These are phyloP conservation scores for Pseudozyma sp. DNA, from an alignment of 1,284 basidiomycete species.

Conservation along the genomic window DNA sequence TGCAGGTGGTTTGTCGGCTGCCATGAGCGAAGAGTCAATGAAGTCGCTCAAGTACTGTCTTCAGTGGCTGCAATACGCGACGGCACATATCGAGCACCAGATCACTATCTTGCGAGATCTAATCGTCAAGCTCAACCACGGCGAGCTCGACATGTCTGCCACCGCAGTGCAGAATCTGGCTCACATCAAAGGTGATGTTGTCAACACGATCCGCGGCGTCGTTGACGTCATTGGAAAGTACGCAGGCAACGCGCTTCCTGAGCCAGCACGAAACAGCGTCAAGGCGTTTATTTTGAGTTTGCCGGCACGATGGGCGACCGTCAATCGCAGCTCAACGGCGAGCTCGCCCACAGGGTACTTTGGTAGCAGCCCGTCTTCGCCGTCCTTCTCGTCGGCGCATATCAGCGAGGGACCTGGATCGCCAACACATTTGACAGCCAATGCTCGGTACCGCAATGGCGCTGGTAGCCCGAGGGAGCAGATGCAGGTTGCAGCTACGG, in stretches of 20 bases:
- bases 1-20: slow-evolving; percentile 79
- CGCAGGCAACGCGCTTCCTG: slow-evolving; percentile 84
- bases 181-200: slow-evolving; percentile 82
- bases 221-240: slow-evolving; percentile 89
- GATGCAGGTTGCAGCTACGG: slow-evolving; percentile 56
- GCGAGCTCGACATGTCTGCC: slow-evolving; percentile 55
- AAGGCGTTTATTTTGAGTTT: slow-evolving; percentile 83
- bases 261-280: slow-evolving; percentile 81
- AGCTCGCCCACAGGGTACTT: slow-evolving; percentile 44
- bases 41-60: slow-evolving; percentile 85
- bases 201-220: slow-evolving; percentile 86
- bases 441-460: slow-evolving; percentile 24
- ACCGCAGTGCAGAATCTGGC: slow-evolving; percentile 71
- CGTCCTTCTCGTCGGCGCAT: slow-evolving; percentile 60
- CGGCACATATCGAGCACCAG: slow-evolving; percentile 85
- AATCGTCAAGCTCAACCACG: slow-evolving; percentile 64
- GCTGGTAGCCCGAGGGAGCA: slow-evolving; percentile 41
- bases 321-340: slow-evolving; percentile 52
- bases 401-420: slow-evolving; percentile 40
- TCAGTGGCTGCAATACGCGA: slow-evolving; percentile 89
- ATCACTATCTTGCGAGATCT: slow-evolving; percentile 79
- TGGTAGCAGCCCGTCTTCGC: slow-evolving; percentile 57
- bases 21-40: slow-evolving; percentile 90
- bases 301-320: slow-evolving; percentile 80
- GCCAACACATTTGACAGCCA: slow-evolving; percentile 39